Evolutionary conservation across 208 protist genomes (phyloP), one percentile per base, ranked within the genome.

Genomic region (Leishmania tarentolae): DNA sequence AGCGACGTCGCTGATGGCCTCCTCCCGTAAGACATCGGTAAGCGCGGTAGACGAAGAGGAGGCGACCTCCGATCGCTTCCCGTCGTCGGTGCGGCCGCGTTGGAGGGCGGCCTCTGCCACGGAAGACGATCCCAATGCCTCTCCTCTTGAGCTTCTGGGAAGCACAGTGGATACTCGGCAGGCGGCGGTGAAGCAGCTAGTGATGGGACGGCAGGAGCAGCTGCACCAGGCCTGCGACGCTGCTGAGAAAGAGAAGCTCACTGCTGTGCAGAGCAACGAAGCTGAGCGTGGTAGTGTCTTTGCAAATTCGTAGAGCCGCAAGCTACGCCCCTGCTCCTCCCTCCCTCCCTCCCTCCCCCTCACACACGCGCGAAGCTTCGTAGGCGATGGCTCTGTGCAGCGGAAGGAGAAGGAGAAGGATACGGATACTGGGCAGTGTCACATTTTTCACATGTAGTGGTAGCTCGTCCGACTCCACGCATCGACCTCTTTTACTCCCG

Each of bases 91-190:
- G 35, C 44, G n/a, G 53, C 6, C 52, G 42, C 50, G 11, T 28
- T 15, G 28, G 59, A 70, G 37, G 52, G 6, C 47, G 56, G 70
- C 42, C 35, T 56, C 15, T 44, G 35, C 35, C 19, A 63, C 76
- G 1, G 76, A 75, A 0, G 52, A 69, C 24, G 83, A 88, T 21
- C 75, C 83, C 3, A 77, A 83, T 35, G 81, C 80, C 31, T 84
- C 79, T 61, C 89, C 89, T 9, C 78, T 92, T 17, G 59, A 75
- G 56, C 70, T 87, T 35, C 76, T 92, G 42, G 89, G 89, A 50
- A 47, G 42, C 69, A 84, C 83, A 31, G 61, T 44, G 37, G 56
- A 70, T 37, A 69, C 72, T 3, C 83, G 89, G 19, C 78, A 75
- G 28, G 78, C 75, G 19, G 47, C 69, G 24, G 28, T 92, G 8